Evolutionary conservation across 2,329 filamentous ascomycete genomes (phyloP).

Genomic region (Didymella sp.): DNA sequence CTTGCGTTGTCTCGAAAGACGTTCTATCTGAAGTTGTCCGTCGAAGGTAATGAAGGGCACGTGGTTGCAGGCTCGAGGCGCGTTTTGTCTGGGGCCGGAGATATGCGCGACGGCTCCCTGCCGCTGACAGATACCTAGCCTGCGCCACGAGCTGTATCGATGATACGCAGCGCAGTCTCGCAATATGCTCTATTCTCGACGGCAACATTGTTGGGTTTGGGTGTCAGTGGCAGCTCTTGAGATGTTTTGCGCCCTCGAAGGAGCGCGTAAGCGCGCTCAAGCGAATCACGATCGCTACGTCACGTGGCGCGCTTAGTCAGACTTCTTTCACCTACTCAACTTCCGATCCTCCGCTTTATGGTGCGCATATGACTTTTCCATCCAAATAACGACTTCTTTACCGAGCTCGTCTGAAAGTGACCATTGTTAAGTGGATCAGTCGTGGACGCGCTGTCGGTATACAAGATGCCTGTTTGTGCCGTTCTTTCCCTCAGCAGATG

Average conservation of each 20-base stretch:
- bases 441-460: background rate
- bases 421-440: background rate
- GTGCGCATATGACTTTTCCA: background rate
- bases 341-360: background rate
- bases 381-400: background rate
- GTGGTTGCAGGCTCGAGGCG: constrained; percentile 15
- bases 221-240: background rate
- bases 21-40: background rate
- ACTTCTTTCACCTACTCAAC: background rate
- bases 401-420: no score
- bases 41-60: constrained; percentile 6
- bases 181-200: background rate
- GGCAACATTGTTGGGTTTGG: constrained; percentile 11
- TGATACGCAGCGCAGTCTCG: background rate
- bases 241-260: constrained; percentile 1
- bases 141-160: background rate
- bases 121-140: background rate
- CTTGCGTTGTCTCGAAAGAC: no score
- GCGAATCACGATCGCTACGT: constrained; percentile 7
- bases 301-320: constrained; percentile 11
- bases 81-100: constrained; percentile 7
- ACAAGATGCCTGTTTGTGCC: background rate
- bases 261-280: constrained; percentile 1
- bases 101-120: background rate
- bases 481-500: background rate